These are phyloP conservation scores for Candida jianshihensis DNA, from an alignment of 805 yeast species.

Conservation along the genomic window DNA sequence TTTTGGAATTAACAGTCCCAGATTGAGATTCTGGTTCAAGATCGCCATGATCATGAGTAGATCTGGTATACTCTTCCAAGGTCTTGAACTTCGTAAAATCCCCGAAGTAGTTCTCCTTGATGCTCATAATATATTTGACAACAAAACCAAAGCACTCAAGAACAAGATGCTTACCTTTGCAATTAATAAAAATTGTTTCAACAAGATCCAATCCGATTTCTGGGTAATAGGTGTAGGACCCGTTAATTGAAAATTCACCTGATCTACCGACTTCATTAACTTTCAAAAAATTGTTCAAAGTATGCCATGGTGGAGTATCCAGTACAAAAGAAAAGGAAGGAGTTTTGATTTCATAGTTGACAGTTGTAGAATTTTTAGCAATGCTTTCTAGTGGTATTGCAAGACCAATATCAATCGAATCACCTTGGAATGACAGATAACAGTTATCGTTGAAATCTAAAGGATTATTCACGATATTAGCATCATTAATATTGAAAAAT, in stretches of 20 bases:
- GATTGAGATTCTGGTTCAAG: neutral
- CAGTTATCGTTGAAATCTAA: conserved; percentile 76
- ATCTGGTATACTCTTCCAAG: conserved; percentile 65
- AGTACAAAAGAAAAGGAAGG: conserved; percentile 55
- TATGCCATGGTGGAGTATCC: conserved; percentile 90
- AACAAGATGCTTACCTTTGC: conserved; percentile 60
- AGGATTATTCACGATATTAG: conserved; percentile 84
- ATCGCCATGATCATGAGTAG: conserved; percentile 1
- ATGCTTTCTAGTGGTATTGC: conserved; percentile 54
- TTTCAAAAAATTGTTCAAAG: conserved; percentile 63
- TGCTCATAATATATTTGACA: conserved; percentile 62
- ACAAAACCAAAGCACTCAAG: conserved; percentile 75
- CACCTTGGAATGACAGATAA: conserved; percentile 68
- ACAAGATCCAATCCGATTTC: conserved; percentile 57
- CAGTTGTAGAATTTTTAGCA: conserved; percentile 42
- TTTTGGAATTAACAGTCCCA: neutral
- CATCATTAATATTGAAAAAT: conserved; percentile 76
- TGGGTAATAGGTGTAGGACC: conserved; percentile 57
- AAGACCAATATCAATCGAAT: conserved; percentile 37
- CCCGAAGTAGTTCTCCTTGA: conserved; percentile 89
- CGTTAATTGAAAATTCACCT: conserved; percentile 49
- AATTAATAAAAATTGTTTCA: conserved; percentile 61
- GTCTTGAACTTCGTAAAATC: conserved; percentile 78
- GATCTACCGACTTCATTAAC: conserved; percentile 62
- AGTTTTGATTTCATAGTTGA: conserved; percentile 46